A percentile compares a stretch with the other conserved stretches of the same genome.
These are phyloP conservation scores for Mucor saturninus DNA, from an alignment of 371 early-diverging fungal species.

Conservation along the genomic window DNA sequence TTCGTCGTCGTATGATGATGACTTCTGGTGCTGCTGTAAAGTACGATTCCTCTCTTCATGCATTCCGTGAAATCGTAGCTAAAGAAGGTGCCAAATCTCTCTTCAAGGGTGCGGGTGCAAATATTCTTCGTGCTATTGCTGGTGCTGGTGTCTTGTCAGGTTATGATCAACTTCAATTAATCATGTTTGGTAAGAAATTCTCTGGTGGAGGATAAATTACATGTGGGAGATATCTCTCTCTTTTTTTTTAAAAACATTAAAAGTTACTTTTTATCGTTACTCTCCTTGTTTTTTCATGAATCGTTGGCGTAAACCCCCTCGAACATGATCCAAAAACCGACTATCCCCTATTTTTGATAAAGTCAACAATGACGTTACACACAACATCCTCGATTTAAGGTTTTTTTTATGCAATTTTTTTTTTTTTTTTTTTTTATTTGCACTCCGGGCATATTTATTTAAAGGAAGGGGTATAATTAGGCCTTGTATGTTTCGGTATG, in stretches of 20 bases:
- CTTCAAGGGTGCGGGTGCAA: slow-evolving; percentile 88
- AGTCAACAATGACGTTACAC: no score
- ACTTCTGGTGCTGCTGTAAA: slow-evolving; percentile 78
- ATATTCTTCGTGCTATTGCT: slow-evolving; percentile 81
- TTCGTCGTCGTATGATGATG: slow-evolving; percentile 93
- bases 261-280: slow-evolving; percentile 10
- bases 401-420: no score
- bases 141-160: slow-evolving; percentile 79
- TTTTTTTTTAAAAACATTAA: background rate
- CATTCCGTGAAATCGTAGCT: slow-evolving; percentile 69
- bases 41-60: slow-evolving; percentile 72
- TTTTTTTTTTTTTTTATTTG: no score
- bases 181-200: slow-evolving; percentile 64
- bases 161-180: slow-evolving; percentile 73
- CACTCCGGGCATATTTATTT: no score
- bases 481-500: no score
- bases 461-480: no score
- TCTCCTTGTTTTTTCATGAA: slow-evolving; percentile 24
- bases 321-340: no score
- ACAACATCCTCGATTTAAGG: no score
- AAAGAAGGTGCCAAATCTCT: slow-evolving; percentile 75
- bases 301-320: background rate
- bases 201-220: slow-evolving; percentile 18
- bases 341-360: no score
- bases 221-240: background rate